These are phyloP conservation scores for Cryphonectria nitschkei DNA, from an alignment of 2,329 filamentous ascomycete genomes.

Conservation along the genomic window DNA sequence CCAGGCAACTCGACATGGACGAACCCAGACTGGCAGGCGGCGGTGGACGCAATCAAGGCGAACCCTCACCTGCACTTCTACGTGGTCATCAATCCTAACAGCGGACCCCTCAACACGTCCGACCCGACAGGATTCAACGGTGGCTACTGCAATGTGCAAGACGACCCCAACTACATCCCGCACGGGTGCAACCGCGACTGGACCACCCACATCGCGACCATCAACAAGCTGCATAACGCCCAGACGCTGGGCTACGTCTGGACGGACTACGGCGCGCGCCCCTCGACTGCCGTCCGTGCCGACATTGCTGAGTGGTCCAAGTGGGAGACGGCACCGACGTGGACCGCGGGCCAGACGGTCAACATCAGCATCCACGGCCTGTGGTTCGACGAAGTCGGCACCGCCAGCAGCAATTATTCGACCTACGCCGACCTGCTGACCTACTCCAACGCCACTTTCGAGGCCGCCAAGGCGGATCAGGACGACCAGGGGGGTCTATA, in stretches of 20 bases:
- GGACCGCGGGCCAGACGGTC: conserved; percentile 19
- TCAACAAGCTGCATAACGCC: conserved; percentile 29
- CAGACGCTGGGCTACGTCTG: conserved; percentile 31
- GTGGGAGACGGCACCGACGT: conserved; percentile 27
- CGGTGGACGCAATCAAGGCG: conserved; percentile 25
- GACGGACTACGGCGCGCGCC: conserved; percentile 26
- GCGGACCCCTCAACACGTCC: conserved; percentile 28
- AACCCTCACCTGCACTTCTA: conserved; percentile 28
- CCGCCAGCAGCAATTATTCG: conserved; percentile 13
- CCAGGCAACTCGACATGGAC: conserved; percentile 26
- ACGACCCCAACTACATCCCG: conserved; percentile 23
- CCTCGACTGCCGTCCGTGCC: conserved; percentile 15
- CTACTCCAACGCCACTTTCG: conserved; percentile 26
- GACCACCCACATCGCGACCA: conserved; percentile 28
- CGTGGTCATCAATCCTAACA: conserved; percentile 30
- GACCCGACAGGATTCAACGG: conserved; percentile 24
- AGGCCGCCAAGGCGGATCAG: conserved; percentile 5
- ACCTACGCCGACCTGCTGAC: conserved; percentile 19
- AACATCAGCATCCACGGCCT: conserved; percentile 31
- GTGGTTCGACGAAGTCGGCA: conserved; percentile 31
- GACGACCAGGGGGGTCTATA: conserved; percentile 9
- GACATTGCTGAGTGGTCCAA: conserved; percentile 29
- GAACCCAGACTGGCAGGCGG: conserved; percentile 29
- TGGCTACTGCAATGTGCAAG: conserved; percentile 26
- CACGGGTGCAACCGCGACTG: conserved; percentile 32